Evolutionary conservation across 2,329 filamentous ascomycete species (phyloP).

Genomic region (Penicillium sp.): DNA sequence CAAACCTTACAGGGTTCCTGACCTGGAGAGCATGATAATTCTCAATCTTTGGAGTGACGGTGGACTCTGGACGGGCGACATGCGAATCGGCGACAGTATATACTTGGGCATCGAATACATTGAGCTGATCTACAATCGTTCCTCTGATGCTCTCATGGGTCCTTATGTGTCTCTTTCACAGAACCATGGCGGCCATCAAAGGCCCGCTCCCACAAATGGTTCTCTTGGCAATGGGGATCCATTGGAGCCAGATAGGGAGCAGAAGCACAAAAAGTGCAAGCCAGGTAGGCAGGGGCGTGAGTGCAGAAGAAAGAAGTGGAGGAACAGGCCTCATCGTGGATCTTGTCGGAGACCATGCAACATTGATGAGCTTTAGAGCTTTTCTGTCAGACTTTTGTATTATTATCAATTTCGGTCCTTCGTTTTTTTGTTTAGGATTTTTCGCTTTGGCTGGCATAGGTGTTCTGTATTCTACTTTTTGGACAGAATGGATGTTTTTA

Average conservation of each 20-base stretch:
- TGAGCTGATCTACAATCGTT: conserved; percentile 43
- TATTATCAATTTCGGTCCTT: neutral
- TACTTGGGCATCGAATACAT: conserved; percentile 45
- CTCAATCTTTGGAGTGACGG: conserved; percentile 49
- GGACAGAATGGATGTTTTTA: neutral
- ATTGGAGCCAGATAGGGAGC: neutral
- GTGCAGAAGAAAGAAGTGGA: conserved; percentile 6
- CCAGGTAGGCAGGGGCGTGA: conserved; percentile 5
- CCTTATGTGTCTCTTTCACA: conserved; percentile 8
- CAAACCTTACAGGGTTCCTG: conserved; percentile 40
- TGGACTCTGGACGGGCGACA: conserved; percentile 43
- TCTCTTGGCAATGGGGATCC: neutral
- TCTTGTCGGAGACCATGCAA: conserved; percentile 6
- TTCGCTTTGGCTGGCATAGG: neutral
- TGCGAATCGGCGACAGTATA: conserved; percentile 39
- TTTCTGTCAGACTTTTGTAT: neutral
- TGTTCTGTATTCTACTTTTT: neutral
- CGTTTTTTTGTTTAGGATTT: neutral
- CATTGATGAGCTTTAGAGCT: conserved; percentile 1
- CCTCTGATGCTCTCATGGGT: conserved; percentile 15
- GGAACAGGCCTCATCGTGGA: neutral
- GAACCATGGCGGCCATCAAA: conserved; percentile 19
- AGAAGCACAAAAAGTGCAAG: conserved; percentile 1
- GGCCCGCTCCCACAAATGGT: neutral
- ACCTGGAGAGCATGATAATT: conserved; percentile 38